Conservation (phyloP, 225 moss, liverwort and hornwort species). For the Physcomitrellopsis africana region DNA sequence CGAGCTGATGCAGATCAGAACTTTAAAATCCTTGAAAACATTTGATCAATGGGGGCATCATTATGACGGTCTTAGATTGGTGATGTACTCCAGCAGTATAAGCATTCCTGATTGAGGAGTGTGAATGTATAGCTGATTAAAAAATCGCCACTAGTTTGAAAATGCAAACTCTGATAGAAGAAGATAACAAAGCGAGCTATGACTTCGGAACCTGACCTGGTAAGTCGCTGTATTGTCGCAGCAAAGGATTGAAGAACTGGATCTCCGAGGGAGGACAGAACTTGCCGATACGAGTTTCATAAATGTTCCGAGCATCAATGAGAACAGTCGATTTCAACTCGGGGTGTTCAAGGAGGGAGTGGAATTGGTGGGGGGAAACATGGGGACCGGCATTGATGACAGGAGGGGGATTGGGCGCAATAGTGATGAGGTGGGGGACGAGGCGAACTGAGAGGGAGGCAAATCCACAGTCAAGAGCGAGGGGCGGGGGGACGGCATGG, state of each 20-base stretch:
- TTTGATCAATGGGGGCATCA: no score
- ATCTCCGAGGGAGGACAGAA: constrained; percentile 65
- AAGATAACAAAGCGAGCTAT: no score
- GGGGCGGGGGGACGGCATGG: constrained; percentile 41
- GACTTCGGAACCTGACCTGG: constrained; percentile 50
- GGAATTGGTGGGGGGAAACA: constrained; percentile 67
- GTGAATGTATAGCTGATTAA: no score
- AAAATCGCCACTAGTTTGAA: neutral
- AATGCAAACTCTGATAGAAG: no score
- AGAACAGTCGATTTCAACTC: constrained; percentile 47
- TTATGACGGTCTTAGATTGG: no score
- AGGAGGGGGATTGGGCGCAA: constrained; percentile 57
- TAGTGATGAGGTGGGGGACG: constrained; percentile 79
- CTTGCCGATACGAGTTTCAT: constrained; percentile 91
- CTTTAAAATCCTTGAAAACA: no score
- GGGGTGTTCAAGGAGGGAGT: constrained; percentile 45
- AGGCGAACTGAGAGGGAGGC: constrained; percentile 75
- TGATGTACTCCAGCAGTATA: neutral
- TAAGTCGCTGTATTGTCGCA: constrained; percentile 97
- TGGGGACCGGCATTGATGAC: constrained; percentile 67
- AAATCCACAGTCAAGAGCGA: constrained; percentile 75
- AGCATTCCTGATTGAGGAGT: neutral
- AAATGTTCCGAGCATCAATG: constrained; percentile 83
- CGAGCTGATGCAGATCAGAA: neutral
- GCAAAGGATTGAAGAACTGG: constrained; percentile 61